Conservation (phyloP, 306 rosid species). For the Quercus alba region DNA sequence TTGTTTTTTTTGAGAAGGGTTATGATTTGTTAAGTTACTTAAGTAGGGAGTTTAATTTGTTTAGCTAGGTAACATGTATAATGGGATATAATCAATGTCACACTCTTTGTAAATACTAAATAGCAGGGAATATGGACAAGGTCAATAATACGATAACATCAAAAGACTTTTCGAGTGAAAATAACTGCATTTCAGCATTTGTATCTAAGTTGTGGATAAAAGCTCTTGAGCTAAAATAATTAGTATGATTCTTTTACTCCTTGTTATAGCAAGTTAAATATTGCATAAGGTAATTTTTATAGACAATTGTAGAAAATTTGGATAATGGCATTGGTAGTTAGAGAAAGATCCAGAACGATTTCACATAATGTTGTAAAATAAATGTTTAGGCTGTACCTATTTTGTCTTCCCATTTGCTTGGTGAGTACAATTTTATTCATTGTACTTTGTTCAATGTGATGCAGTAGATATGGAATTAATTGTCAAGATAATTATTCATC, state of each 20-base stretch:
- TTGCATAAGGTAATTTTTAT: neutral
- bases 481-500: conserved; percentile 26
- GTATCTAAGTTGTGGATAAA: neutral
- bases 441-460: conserved; percentile 10
- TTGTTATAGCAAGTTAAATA: no score
- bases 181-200: neutral
- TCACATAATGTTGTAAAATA: neutral
- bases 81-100: neutral
- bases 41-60: no score
- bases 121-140: neutral
- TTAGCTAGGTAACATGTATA: no score
- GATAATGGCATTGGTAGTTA: neutral
- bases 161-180: neutral
- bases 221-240: neutral
- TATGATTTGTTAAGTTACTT: no score
- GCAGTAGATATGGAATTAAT: conserved; percentile 48
- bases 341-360: neutral
- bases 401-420: conserved; percentile 1
- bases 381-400: neutral
- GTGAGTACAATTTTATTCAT: conserved; percentile 12
- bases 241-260: neutral
- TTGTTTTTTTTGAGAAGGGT: no score
- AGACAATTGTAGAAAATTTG: neutral
- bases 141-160: neutral
- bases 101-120: neutral